These are phyloP conservation scores for Rhizopogon rudus DNA, from an alignment of 768 basidiomycete genomes.

Conservation along the genomic window DNA sequence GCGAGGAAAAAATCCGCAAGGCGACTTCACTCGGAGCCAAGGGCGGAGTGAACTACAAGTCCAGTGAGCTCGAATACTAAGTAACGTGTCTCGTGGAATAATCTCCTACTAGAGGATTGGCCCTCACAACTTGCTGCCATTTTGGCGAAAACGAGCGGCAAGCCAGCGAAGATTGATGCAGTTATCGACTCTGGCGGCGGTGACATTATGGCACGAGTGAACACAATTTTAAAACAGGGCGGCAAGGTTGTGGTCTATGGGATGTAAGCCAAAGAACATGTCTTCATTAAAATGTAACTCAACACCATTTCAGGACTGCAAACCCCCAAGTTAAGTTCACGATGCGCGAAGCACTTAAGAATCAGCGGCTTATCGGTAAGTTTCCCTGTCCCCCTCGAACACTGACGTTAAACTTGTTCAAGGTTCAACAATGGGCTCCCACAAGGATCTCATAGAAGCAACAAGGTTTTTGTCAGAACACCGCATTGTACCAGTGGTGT, in stretches of 20 bases:
- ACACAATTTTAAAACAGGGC: slow-evolving; percentile 17
- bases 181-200: slow-evolving; percentile 72
- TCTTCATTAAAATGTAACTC: background rate
- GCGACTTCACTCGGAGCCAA: slow-evolving; percentile 67
- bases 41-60: slow-evolving; percentile 73
- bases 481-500: slow-evolving; percentile 64
- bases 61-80: slow-evolving; percentile 34
- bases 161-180: slow-evolving; percentile 39
- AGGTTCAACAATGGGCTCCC: slow-evolving; percentile 80
- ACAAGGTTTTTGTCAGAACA: slow-evolving; percentile 66
- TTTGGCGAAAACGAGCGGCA: slow-evolving; percentile 31
- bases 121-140: slow-evolving; percentile 39
- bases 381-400: background rate
- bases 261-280: slow-evolving; percentile 15
- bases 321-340: slow-evolving; percentile 48
- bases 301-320: slow-evolving; percentile 48
- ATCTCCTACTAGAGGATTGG: slow-evolving; percentile 41
- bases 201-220: slow-evolving; percentile 49
- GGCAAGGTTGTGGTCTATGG: slow-evolving; percentile 45
- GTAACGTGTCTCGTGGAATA: background rate
- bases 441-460: slow-evolving; percentile 65
- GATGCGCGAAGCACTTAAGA: slow-evolving; percentile 75
- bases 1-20: slow-evolving; percentile 22
- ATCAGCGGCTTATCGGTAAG: slow-evolving; percentile 69
- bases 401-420: background rate